Evolutionary conservation across 2,329 filamentous ascomycete species (phyloP).

Genomic region (Pezicula carpinea): DNA sequence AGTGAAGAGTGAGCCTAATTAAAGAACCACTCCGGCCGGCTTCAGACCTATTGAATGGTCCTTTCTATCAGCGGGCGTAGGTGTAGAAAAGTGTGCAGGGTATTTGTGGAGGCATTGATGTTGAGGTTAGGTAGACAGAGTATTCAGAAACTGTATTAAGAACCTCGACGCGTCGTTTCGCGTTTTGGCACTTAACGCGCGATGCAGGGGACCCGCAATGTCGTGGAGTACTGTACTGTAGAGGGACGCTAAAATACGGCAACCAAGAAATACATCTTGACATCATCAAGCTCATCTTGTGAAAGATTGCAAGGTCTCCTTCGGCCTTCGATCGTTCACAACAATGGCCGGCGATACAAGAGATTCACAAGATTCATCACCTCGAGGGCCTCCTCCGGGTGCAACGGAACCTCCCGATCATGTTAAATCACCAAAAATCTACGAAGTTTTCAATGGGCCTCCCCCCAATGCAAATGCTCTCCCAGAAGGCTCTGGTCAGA

Average conservation of each 20-base stretch:
- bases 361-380: slow-evolving; percentile 20
- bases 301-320: background rate
- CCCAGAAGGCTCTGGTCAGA: slow-evolving; percentile 28
- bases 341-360: slow-evolving; percentile 32
- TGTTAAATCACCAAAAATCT: slow-evolving; percentile 31
- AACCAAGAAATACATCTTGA: slow-evolving; percentile 3
- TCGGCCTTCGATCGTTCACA: slow-evolving; percentile 1
- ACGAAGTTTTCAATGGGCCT: slow-evolving; percentile 34
- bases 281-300: background rate
- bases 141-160: too few relatives aligned
- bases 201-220: background rate
- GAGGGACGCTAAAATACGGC: background rate
- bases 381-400: slow-evolving; percentile 31
- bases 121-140: background rate
- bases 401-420: slow-evolving; percentile 31
- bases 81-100: background rate
- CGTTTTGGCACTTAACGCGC: background rate
- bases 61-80: too few relatives aligned
- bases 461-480: slow-evolving; percentile 27
- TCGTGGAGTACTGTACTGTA: background rate
- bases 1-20: slow-evolving; percentile 13
- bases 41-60: too few relatives aligned
- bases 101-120: background rate
- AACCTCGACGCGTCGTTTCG: background rate
- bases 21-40: slow-evolving; percentile 21